phyloP scores from a whole-genome alignment of 768 basidiomycete genomes.

The Naganishia onofrii region DNA sequence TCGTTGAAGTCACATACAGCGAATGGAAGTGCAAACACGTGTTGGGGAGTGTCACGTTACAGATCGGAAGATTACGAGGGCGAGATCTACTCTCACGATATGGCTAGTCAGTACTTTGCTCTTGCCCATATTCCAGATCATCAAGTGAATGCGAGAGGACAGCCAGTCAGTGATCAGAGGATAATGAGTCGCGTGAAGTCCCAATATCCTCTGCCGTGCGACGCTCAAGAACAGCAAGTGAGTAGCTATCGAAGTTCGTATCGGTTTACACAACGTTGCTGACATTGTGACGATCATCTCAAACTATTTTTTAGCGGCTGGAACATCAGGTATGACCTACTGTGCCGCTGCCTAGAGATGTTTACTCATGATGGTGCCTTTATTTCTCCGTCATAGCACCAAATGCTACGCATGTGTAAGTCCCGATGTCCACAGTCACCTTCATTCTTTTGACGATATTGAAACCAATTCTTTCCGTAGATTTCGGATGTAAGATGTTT shows the following conservation, averaged over 20 bases:
- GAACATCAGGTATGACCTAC: slow-evolving; percentile 3
- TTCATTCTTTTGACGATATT: neutral
- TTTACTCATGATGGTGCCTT: neutral
- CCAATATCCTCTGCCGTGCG: slow-evolving; percentile 10
- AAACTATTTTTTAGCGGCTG: neutral
- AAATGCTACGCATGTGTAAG: slow-evolving; percentile 10
- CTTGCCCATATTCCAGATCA: neutral
- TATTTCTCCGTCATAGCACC: neutral
- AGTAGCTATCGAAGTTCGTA: neutral
- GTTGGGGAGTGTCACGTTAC: neutral
- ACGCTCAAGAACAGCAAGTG: slow-evolving; percentile 18
- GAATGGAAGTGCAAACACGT: neutral
- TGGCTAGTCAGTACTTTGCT: slow-evolving; percentile 16
- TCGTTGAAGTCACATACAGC: neutral
- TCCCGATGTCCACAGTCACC: neutral
- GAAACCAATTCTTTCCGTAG: neutral
- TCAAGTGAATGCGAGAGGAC: neutral
- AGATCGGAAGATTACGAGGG: neutral
- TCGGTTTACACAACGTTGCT: neutral
- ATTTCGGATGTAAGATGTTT: slow-evolving; percentile 10
- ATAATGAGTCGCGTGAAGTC: neutral
- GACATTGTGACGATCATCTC: neutral
- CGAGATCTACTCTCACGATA: neutral
- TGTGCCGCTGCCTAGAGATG: neutral
- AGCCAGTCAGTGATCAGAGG: neutral